Base-by-base conservation (phyloP, 495 filamentous ascomycete species). In the Xylaria nigripes region DNA sequence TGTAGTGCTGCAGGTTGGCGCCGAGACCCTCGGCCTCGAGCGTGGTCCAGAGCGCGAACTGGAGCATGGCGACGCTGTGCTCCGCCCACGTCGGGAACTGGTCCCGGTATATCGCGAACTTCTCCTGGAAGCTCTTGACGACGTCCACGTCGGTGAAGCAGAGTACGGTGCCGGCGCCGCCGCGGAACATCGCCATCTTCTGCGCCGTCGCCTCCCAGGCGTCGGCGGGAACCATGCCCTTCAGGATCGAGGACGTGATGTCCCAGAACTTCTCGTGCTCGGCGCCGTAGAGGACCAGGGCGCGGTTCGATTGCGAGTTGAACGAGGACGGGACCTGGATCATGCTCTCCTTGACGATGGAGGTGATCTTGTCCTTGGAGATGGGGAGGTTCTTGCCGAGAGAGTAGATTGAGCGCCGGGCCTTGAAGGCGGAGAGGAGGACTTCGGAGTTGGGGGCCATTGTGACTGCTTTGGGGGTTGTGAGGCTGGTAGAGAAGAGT, bases 1-100 rank as follows among this genome's bases (percentile, higher is more conserved):
- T 85, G 73, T 87, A 87, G 68, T 88, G 86, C 73, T 90, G 86
- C 4, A 90, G 74, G 71, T 82, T 88, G 64, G 77, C 79, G 42
- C 85, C 86, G 30, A 88, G 71, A 30, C 86, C 86, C 70, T 88
- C 84, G 54, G 76, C 72, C 68, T 85, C 81, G 34, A 90, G 73
- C 0, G 80, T 77, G 0, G 78, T 81, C 86, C 85, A 90, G 43
- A 83, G 50, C 19, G 74, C 70, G 70, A 72, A 81, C 69, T 88
- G 84, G 64, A 82, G 72, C 82, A 89, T 89, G 66, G 73, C 86
- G 50, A 68, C 72, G 38, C 75, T 76, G 67, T 89, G 83, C 36
- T 71, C 64, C 50, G 79, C 78, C 81, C 81, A 86, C 62, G 59
- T 57, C 56, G 77, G 81, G 79, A 85, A 85, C 43, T 76, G 75